Percentiles rank a stretch among this genome's conserved stretches.
phyloP scores from a whole-genome alignment of 345 rosid species.

The Durio zibethinus region DNA sequence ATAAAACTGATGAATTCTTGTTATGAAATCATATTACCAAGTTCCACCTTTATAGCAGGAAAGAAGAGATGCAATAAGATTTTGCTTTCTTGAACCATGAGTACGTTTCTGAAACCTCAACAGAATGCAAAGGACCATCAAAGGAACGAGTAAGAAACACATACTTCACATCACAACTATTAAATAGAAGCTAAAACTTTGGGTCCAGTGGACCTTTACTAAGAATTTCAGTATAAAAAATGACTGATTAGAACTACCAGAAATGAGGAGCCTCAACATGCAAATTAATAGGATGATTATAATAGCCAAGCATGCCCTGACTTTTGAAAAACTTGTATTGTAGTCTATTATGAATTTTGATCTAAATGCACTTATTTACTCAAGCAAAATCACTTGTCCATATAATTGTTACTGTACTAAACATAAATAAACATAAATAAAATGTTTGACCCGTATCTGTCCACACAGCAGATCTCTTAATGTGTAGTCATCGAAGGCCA shows the following conservation, averaged over 20 bases:
- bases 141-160: constrained; percentile 18
- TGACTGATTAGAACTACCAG: neutral
- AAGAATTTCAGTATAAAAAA: neutral
- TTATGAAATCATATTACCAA: constrained; percentile 37
- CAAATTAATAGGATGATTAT: neutral
- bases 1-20: neutral
- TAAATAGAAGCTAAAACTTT: constrained; percentile 8
- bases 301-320: neutral
- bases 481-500: constrained; percentile 83
- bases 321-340: neutral
- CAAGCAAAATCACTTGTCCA: neutral
- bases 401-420: neutral
- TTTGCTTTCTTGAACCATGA: constrained; percentile 59
- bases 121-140: constrained; percentile 8
- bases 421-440: neutral
- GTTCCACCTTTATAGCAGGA: constrained; percentile 49
- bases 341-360: neutral
- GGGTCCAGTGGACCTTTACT: neutral
- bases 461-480: constrained; percentile 59
- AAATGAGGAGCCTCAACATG: neutral
- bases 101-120: constrained; percentile 38
- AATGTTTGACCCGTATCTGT: constrained; percentile 82
- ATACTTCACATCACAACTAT: neutral
- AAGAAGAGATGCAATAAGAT: constrained; percentile 54
- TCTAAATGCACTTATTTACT: neutral